A percentile compares a stretch with the other conserved stretches of the same genome.
These are phyloP conservation scores for Rhizopogon rudus DNA, from an alignment of 768 basidiomycete species.

Conservation along the genomic window DNA sequence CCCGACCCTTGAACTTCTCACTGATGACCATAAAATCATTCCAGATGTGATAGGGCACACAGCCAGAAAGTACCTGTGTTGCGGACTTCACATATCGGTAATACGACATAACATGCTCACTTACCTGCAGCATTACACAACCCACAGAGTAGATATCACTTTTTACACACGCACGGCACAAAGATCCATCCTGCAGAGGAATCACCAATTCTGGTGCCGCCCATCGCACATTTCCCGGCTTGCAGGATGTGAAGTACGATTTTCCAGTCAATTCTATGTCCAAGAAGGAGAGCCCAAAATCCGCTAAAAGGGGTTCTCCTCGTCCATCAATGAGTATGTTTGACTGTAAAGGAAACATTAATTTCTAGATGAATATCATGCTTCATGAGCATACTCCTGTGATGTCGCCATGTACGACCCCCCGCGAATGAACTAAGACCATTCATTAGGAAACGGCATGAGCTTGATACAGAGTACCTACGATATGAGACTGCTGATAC, in stretches of 20 bases:
- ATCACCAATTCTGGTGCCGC: conserved; percentile 14
- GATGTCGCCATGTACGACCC: conserved; percentile 6
- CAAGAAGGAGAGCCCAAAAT: conserved; percentile 40
- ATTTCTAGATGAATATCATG: background rate
- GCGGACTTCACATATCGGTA: background rate
- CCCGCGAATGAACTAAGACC: conserved; percentile 1
- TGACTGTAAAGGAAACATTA: background rate
- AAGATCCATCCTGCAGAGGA: background rate
- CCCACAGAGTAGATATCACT: conserved; percentile 19
- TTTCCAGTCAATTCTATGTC: conserved; percentile 28
- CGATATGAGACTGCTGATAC: conserved; percentile 35
- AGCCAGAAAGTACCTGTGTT: conserved; percentile 2
- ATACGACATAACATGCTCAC: background rate
- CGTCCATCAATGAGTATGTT: conserved; percentile 4
- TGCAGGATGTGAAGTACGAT: conserved; percentile 12
- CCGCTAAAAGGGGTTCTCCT: conserved; percentile 14
- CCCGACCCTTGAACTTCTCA: background rate
- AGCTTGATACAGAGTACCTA: conserved; percentile 11
- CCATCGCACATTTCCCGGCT: conserved; percentile 9
- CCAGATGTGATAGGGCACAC: background rate
- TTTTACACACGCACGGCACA: background rate
- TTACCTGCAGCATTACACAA: conserved; percentile 16
- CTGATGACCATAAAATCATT: background rate
- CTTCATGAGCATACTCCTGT: conserved; percentile 1
- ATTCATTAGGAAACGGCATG: background rate